Conservation (phyloP, 257 asterid genomes). For the Nicotiana sylvestris region DNA sequence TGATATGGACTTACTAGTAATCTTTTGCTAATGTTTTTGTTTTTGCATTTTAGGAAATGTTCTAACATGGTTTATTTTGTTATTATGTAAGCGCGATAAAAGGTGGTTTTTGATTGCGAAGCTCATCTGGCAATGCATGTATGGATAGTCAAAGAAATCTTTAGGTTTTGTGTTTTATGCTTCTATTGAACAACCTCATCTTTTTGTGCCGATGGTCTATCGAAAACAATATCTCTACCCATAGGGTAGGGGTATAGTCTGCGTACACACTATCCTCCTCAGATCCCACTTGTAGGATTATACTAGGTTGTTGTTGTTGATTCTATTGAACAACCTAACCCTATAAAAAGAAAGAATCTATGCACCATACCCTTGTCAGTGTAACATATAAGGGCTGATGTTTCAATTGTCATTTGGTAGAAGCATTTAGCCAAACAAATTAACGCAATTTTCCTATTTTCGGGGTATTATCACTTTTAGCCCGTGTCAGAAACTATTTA, state of each 20-base stretch:
- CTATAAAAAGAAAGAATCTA: neutral
- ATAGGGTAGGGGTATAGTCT: no score
- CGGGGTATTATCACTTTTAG: no score
- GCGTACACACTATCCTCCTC: no score
- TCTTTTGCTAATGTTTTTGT: neutral
- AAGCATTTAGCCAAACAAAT: no score
- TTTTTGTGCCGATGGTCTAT: no score
- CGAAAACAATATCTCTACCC: fast-evolving
- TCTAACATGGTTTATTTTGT: neutral
- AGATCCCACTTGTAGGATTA: no score
- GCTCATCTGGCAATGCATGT: neutral
- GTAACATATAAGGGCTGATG: neutral
- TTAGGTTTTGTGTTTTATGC: no score
- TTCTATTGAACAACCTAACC: neutral
- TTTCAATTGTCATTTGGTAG: neutral
- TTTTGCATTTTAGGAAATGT: neutral
- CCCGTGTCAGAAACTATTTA: no score
- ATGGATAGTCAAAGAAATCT: neutral
- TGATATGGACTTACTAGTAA: neutral
- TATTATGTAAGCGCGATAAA: neutral
- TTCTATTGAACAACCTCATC: no score
- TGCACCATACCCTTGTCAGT: neutral
- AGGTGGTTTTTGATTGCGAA: neutral
- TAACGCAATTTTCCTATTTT: no score
- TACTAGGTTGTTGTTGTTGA: no score